Conservation (phyloP, 345 rosid genomes). For the Camelina neglecta region DNA sequence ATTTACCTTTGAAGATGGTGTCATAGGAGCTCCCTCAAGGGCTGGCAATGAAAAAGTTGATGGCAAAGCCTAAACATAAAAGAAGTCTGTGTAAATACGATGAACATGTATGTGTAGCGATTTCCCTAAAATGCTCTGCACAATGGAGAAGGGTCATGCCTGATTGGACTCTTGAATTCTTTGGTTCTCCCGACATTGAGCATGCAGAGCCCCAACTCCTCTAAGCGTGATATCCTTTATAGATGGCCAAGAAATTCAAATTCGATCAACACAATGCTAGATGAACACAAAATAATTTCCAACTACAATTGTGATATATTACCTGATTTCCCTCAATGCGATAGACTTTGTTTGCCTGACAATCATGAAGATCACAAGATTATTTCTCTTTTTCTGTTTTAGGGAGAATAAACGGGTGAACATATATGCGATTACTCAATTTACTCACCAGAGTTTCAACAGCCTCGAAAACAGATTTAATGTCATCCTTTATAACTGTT, state of each 20-base stretch:
- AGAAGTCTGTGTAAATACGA: background rate
- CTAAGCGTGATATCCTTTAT: conserved; percentile 39
- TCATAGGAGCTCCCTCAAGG: conserved; percentile 47
- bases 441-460: conserved; percentile 74
- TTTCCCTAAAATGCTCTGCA: conserved; percentile 6
- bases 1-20: conserved; percentile 56
- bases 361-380: conserved; percentile 18
- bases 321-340: conserved; percentile 80
- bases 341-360: conserved; percentile 61
- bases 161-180: conserved; percentile 46
- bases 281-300: background rate
- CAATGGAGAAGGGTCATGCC: conserved; percentile 46
- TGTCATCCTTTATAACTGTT: conserved; percentile 47
- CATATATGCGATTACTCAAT: conserved; percentile 3
- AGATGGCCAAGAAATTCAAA: conserved; percentile 5
- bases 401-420: conserved; percentile 2
- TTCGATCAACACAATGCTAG: conserved; percentile 11
- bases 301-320: conserved; percentile 26
- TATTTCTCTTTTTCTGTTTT: background rate
- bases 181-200: conserved; percentile 46
- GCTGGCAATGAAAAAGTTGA: conserved; percentile 42
- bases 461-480: conserved; percentile 60
- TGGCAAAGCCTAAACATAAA: conserved; percentile 49
- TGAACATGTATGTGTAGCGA: background rate
- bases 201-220: conserved; percentile 57